Percentiles rank a stretch among this genome's conserved stretches.
These are phyloP conservation scores for Calonectria hawksworthii DNA, from an alignment of 2,329 filamentous ascomycete genomes.

Conservation along the genomic window DNA sequence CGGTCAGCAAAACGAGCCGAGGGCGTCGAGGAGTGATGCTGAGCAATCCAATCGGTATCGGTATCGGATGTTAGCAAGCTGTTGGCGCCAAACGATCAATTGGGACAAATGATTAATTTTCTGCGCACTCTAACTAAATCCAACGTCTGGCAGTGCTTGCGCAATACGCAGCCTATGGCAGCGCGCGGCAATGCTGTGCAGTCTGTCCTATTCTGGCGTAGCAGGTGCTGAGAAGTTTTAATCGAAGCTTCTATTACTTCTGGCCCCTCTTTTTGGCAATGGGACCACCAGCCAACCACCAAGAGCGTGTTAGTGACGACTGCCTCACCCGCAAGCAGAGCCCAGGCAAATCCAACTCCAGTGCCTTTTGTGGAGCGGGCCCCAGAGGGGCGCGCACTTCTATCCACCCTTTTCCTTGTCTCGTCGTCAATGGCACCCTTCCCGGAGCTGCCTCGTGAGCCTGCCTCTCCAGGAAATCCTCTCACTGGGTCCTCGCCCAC, in stretches of 20 bases:
- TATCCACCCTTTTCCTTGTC: conserved; percentile 16
- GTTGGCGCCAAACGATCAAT: neutral
- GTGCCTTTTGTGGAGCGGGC: neutral
- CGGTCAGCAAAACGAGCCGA: conserved; percentile 18
- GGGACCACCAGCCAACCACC: neutral
- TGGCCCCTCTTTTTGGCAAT: conserved; percentile 20
- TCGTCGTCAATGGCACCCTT: neutral
- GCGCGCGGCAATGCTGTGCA: neutral
- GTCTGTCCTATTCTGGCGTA: neutral
- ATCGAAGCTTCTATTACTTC: conserved; percentile 33
- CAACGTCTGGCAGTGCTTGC: neutral
- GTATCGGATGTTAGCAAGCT: neutral
- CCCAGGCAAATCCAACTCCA: neutral
- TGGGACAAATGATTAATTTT: neutral
- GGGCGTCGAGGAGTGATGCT: conserved; percentile 20
- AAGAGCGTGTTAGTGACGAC: neutral
- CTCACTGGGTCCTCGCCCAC: conserved; percentile 17
- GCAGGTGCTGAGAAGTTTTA: conserved; percentile 1
- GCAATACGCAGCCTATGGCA: neutral
- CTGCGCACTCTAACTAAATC: neutral
- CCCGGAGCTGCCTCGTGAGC: conserved; percentile 5
- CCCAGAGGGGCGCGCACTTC: neutral
- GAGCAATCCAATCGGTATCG: conserved; percentile 13
- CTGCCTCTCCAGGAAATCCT: conserved; percentile 6
- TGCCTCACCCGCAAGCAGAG: conserved; percentile 9